Conservation (phyloP, 805 yeast genomes). For the Hanseniaspora pseudoguilliermondii region DNA sequence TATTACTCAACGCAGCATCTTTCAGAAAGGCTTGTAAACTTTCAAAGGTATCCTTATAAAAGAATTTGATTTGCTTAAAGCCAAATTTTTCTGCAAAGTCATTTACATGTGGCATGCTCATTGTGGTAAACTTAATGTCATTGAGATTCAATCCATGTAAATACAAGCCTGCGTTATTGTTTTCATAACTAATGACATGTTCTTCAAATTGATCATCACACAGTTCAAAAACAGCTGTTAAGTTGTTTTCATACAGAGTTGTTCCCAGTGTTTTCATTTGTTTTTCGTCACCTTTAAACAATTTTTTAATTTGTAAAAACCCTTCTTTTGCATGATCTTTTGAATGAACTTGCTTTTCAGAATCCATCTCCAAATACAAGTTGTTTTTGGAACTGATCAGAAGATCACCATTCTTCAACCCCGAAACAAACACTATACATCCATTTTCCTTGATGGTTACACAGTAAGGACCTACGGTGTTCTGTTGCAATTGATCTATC, state of each 20-base stretch:
- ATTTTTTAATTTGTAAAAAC: constrained; percentile 41
- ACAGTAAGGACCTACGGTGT: constrained; percentile 64
- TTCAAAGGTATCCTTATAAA: constrained; percentile 29
- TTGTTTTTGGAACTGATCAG: constrained; percentile 87
- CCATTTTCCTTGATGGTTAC: constrained; percentile 87
- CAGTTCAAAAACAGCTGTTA: constrained; percentile 82
- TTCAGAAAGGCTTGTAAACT: constrained; percentile 42
- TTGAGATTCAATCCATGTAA: constrained; percentile 80
- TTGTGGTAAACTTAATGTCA: constrained; percentile 48
- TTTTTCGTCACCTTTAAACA: constrained; percentile 34
- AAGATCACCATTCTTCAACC: constrained; percentile 58
- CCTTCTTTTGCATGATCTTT: constrained; percentile 60
- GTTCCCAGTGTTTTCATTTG: constrained; percentile 42
- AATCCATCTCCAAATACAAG: constrained; percentile 50
- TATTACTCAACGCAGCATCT: constrained; percentile 50
- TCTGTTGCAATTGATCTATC: constrained; percentile 32
- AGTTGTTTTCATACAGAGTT: constrained; percentile 35
- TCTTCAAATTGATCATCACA: constrained; percentile 93
- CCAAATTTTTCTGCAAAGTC: constrained; percentile 57
- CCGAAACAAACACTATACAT: constrained; percentile 75
- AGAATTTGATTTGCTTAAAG: constrained; percentile 45
- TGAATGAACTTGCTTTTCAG: not conserved
- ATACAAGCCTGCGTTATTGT: constrained; percentile 65
- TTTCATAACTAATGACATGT: constrained; percentile 64
- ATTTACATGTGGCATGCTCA: constrained; percentile 46